phyloP scores from a whole-genome alignment of 768 basidiomycete genomes.

The Tubosaeta sp. region DNA sequence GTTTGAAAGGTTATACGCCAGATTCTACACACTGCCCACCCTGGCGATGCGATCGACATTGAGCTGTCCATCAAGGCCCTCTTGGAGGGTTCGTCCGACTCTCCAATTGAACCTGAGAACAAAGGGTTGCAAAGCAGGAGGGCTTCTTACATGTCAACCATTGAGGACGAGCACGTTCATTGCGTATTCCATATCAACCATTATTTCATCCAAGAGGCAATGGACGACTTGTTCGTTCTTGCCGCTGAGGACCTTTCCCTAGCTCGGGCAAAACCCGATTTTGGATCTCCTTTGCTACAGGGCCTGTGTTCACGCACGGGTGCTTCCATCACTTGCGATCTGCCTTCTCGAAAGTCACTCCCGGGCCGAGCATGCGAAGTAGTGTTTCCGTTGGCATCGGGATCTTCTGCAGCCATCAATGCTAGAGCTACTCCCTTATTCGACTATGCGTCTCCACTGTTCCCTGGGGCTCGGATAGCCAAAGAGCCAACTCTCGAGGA shows the following conservation, averaged over 20 bases:
- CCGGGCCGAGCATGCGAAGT: slow-evolving; percentile 64
- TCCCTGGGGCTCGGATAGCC: slow-evolving; percentile 47
- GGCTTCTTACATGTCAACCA: slow-evolving; percentile 22
- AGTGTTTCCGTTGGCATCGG: slow-evolving; percentile 57
- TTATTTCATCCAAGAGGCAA: slow-evolving; percentile 32
- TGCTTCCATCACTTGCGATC: slow-evolving; percentile 38
- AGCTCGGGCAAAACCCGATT: slow-evolving; percentile 34
- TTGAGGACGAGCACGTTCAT: slow-evolving; percentile 39
- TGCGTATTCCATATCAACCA: slow-evolving; percentile 59
- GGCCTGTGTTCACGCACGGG: slow-evolving; percentile 58
- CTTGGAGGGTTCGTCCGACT: slow-evolving; percentile 22
- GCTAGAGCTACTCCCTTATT: slow-evolving; percentile 36
- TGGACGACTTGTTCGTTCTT: slow-evolving; percentile 6
- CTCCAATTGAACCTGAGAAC: slow-evolving; percentile 22
- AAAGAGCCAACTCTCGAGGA: slow-evolving; percentile 79
- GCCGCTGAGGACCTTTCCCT: slow-evolving; percentile 8
- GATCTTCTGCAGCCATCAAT: slow-evolving; percentile 43
- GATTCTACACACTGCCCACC: slow-evolving; percentile 61
- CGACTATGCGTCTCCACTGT: slow-evolving; percentile 47
- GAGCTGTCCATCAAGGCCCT: slow-evolving; percentile 59
- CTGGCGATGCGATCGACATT: slow-evolving; percentile 81
- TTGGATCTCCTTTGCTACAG: slow-evolving; percentile 53
- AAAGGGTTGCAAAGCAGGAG: slow-evolving; percentile 20
- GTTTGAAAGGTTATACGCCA: slow-evolving; percentile 72
- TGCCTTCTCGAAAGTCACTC: slow-evolving; percentile 39